A percentile compares a stretch with the other conserved stretches of the same genome.
Conservation (phyloP, 148 eudicot genomes). For the Vaccinium darrowii region DNA sequence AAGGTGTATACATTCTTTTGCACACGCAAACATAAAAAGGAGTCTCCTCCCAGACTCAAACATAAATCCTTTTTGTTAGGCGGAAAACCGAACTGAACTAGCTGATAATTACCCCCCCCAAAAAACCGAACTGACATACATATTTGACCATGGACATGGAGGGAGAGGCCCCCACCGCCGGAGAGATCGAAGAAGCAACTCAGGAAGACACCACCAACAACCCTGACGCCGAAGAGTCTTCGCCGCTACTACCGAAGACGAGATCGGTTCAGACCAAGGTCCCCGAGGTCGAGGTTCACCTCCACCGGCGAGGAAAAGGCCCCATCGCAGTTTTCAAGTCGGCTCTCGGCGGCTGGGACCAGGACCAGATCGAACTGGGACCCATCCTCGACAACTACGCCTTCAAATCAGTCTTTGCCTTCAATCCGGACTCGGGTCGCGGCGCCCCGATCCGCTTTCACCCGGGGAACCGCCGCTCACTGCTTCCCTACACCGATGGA, state of each 20-base stretch:
- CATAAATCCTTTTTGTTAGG: too few species aligned
- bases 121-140: not conserved
- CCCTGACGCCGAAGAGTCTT: constrained; percentile 19
- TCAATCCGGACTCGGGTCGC: constrained; percentile 52
- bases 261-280: constrained; percentile 58
- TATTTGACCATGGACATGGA: constrained; percentile 6
- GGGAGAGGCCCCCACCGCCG: constrained; percentile 2
- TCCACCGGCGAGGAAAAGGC: constrained; percentile 64
- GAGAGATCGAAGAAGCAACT: constrained; percentile 35
- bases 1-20: too few species aligned
- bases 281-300: constrained; percentile 63
- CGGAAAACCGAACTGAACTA: not conserved
- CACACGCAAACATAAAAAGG: too few species aligned
- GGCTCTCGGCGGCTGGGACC: constrained; percentile 79
- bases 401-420: constrained; percentile 72
- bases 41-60: too few species aligned
- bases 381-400: constrained; percentile 69
- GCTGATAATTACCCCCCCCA: not conserved
- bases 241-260: constrained; percentile 26
- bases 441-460: constrained; percentile 77
- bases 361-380: constrained; percentile 77
- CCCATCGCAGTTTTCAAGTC: constrained; percentile 66
- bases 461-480: constrained; percentile 69
- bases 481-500: constrained; percentile 68
- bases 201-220: not conserved